Conservation (phyloP, 2,329 filamentous ascomycete species). For the Claviceps quebecensis region DNA sequence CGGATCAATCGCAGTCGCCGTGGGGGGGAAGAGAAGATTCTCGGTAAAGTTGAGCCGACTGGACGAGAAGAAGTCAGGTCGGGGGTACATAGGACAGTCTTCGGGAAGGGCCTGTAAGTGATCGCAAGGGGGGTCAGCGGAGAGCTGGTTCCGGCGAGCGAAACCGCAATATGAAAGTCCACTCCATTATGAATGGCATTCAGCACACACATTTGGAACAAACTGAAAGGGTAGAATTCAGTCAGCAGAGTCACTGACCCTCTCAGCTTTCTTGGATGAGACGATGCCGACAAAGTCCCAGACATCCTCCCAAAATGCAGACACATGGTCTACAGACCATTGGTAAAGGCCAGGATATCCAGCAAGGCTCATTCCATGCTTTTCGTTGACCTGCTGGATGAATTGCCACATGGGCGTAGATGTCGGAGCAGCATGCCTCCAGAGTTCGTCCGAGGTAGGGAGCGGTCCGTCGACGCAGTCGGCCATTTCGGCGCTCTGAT, state of each 20-base stretch:
- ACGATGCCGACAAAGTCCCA: conserved; percentile 73
- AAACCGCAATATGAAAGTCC: background rate
- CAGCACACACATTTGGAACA: background rate
- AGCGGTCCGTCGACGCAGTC: conserved; percentile 4
- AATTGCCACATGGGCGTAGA: conserved; percentile 62
- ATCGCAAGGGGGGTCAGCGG: background rate
- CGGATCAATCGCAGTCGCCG: conserved; percentile 28
- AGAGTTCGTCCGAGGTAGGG: conserved; percentile 37
- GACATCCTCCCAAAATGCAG: conserved; percentile 69
- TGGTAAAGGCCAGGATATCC: conserved; percentile 64
- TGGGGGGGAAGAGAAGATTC: conserved; percentile 72
- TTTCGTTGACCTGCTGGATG: conserved; percentile 52
- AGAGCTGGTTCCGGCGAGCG: background rate
- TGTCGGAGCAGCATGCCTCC: conserved; percentile 54
- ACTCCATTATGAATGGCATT: background rate
- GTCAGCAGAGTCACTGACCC: conserved; percentile 28
- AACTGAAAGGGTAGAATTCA: background rate
- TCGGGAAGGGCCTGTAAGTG: conserved; percentile 48
- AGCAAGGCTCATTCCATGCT: conserved; percentile 46
- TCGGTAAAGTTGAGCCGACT: conserved; percentile 83
- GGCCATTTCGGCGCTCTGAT: conserved; percentile 6
- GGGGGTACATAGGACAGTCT: conserved; percentile 63
- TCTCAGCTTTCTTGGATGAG: conserved; percentile 47
- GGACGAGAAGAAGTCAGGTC: conserved; percentile 71
- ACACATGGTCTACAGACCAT: conserved; percentile 71